These are phyloP conservation scores for Byssoonygena ceratinophila DNA, from an alignment of 2,329 filamentous ascomycete genomes.

Conservation along the genomic window DNA sequence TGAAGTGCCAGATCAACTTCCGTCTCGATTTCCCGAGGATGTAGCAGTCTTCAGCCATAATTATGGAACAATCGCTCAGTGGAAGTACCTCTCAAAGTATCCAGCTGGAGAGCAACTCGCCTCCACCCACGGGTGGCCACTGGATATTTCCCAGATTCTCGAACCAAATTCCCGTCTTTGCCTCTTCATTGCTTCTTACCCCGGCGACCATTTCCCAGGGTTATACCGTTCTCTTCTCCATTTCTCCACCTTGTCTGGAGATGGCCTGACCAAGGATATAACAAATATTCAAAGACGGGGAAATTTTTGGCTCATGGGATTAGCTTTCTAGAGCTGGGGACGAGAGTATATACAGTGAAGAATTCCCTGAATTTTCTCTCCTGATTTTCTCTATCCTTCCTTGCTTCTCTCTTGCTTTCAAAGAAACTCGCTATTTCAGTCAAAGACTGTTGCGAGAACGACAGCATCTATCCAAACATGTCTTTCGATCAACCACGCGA, in stretches of 20 bases:
- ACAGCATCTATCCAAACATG: neutral
- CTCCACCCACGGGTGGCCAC: neutral
- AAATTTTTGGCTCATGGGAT: neutral
- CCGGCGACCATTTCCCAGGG: neutral
- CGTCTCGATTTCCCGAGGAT: no score
- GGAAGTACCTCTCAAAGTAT: no score
- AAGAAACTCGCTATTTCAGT: neutral
- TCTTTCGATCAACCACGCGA: neutral
- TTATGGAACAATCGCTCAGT: no score
- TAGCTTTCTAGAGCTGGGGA: neutral
- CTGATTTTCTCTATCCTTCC: neutral
- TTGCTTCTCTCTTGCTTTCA: neutral
- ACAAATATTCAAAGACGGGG: neutral
- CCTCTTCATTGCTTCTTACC: neutral
- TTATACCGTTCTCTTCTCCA: neutral
- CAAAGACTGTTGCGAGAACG: neutral
- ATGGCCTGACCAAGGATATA: slow-evolving; percentile 2
- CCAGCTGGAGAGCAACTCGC: neutral
- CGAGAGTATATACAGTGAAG: neutral
- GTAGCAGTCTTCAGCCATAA: no score
- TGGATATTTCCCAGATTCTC: slow-evolving; percentile 4
- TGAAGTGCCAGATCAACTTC: no score
- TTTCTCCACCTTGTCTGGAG: neutral
- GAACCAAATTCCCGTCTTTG: neutral
- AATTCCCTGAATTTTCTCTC: neutral